phyloP scores from a whole-genome alignment of 352 stramenopile genomes.

The Pythium pyrilobum region DNA sequence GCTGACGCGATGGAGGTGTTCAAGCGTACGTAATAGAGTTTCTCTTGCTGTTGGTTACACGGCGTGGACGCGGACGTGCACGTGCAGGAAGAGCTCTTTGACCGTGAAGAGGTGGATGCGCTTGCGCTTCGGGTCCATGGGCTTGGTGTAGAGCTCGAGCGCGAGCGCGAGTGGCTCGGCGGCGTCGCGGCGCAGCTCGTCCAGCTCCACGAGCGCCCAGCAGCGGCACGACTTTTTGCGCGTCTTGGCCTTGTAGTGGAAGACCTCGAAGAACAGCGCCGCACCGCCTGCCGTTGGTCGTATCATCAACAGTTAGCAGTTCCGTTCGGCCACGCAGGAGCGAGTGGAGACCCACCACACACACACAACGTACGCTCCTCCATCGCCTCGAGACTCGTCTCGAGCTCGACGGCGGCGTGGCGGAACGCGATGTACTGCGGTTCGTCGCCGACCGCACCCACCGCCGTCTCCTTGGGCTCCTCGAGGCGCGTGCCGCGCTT shows the following conservation, averaged over 20 bases:
- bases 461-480: constrained; percentile 42
- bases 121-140: constrained; percentile 59
- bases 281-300: constrained; percentile 46
- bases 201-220: constrained; percentile 68
- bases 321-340: too few relatives aligned
- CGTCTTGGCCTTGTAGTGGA: constrained; percentile 76
- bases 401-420: constrained; percentile 34
- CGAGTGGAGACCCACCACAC: too few relatives aligned
- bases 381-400: constrained; percentile 44
- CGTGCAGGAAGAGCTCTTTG: constrained; percentile 65
- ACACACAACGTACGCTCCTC: constrained; percentile 39
- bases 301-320: neutral
- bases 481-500: constrained; percentile 47
- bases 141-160: constrained; percentile 68
- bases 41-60: constrained; percentile 9
- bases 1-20: neutral
- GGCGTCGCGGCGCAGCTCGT: constrained; percentile 29
- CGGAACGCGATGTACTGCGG: constrained; percentile 47
- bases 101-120: constrained; percentile 67
- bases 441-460: constrained; percentile 30
- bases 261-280: constrained; percentile 65
- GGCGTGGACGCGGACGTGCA: constrained; percentile 29
- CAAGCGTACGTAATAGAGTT: neutral
- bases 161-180: constrained; percentile 18
- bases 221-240: constrained; percentile 73